Conservation (phyloP, 1,284 basidiomycete species). For the Blastosporella zonata region DNA sequence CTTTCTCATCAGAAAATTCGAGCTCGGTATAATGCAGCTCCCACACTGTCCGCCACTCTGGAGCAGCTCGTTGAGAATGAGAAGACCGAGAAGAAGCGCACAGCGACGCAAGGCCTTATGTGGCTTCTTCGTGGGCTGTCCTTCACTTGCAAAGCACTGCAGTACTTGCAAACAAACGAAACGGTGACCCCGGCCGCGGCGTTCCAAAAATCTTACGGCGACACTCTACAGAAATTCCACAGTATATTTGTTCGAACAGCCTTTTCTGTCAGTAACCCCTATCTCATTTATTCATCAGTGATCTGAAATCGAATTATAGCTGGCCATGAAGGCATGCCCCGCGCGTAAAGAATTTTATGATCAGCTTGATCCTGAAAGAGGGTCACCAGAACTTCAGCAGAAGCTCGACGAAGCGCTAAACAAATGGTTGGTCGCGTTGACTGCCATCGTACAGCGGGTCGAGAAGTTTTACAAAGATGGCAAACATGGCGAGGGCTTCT, state of each 20-base stretch:
- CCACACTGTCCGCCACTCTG: conserved; percentile 71
- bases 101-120: conserved; percentile 88
- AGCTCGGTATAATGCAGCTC: conserved; percentile 69
- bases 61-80: conserved; percentile 87
- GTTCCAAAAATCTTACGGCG: conserved; percentile 84
- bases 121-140: conserved; percentile 90
- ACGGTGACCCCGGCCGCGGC: conserved; percentile 70
- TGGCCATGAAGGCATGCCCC: conserved; percentile 97
- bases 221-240: conserved; percentile 83
- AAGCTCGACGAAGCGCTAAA: conserved; percentile 71
- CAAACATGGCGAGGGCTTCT: conserved; percentile 52
- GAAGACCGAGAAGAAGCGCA: conserved; percentile 81
- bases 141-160: conserved; percentile 88
- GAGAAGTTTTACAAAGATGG: conserved; percentile 70
- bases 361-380: conserved; percentile 80
- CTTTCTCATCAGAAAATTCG: conserved; percentile 75
- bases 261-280: conserved; percentile 68
- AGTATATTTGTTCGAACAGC: conserved; percentile 84
- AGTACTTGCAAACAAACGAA: conserved; percentile 68
- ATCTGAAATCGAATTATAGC: conserved; percentile 40
- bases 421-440: conserved; percentile 67
- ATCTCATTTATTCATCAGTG: background rate
- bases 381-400: conserved; percentile 53
- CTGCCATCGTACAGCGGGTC: conserved; percentile 68
- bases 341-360: conserved; percentile 87